These are phyloP conservation scores for Paramecium octaurelia DNA, from an alignment of 73 alveolate species.

Conservation along the genomic window DNA sequence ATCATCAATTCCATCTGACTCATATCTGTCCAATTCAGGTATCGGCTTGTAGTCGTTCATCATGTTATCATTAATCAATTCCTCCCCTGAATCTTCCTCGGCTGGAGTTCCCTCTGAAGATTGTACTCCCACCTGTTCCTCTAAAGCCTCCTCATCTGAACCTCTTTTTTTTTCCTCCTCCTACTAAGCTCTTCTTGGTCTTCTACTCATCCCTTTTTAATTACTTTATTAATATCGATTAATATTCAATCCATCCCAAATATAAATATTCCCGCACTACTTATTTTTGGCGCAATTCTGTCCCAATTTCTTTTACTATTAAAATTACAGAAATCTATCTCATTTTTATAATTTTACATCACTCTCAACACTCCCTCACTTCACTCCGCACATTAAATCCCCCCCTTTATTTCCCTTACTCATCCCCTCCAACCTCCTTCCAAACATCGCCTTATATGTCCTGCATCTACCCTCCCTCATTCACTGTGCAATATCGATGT, in stretches of 20 bases:
- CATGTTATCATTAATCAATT: constrained; percentile 66
- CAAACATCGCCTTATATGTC: no score
- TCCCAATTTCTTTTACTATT: not conserved
- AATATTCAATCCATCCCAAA: not conserved
- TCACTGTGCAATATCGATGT: not conserved
- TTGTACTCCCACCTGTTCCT: not conserved
- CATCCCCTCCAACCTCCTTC: not conserved
- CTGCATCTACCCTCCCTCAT: not conserved
- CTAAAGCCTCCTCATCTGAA: constrained; percentile 24
- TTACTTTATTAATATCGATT: not conserved
- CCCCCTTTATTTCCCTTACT: not conserved
- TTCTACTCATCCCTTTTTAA: not conserved
- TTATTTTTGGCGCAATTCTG: not conserved
- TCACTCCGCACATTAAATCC: not conserved
- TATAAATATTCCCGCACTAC: not conserved
- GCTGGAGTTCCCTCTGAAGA: constrained; percentile 50
- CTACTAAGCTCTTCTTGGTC: not conserved
- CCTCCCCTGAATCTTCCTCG: constrained; percentile 67
- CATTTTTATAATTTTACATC: not conserved
- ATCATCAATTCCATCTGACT: constrained; percentile 88
- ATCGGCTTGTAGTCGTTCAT: constrained; percentile 90
- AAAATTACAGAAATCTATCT: not conserved
- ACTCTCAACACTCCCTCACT: not conserved
- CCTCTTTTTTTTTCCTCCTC: not conserved
- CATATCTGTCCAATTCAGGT: constrained; percentile 89